A percentile compares a stretch with the other conserved stretches of the same genome.
Conservation (phyloP, 2,329 filamentous ascomycete genomes). For the Pseudopyrenochaeta lycopersici region DNA sequence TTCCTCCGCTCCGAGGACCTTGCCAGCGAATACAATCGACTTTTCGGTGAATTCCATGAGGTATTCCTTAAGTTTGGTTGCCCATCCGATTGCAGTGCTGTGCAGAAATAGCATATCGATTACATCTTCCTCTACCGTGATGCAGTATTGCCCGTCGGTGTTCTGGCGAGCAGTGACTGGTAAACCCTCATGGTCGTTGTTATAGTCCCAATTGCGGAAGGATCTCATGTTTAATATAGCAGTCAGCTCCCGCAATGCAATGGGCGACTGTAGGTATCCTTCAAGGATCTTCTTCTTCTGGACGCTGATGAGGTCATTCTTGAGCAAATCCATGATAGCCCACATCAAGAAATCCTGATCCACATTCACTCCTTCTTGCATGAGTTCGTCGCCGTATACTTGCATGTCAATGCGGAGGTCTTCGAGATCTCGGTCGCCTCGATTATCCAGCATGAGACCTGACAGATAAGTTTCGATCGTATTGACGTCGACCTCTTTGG, state of each 20-base stretch:
- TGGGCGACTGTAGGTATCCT: conserved; percentile 33
- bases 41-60: conserved; percentile 8
- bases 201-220: conserved; percentile 36
- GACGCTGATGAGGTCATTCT: conserved; percentile 58
- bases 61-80: conserved; percentile 25
- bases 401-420: conserved; percentile 20
- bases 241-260: conserved; percentile 32
- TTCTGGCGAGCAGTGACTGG: conserved; percentile 31
- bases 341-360: conserved; percentile 53
- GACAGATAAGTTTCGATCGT: conserved; percentile 31
- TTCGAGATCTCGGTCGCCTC: conserved; percentile 7
- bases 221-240: conserved; percentile 35
- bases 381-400: conserved; percentile 19
- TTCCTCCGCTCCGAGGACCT: conserved; percentile 9
- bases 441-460: conserved; percentile 16
- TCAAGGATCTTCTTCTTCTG: conserved; percentile 54
- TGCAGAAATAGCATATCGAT: conserved; percentile 40
- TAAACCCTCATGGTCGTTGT: conserved; percentile 27
- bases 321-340: conserved; percentile 60
- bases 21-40: conserved; percentile 6
- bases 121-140: conserved; percentile 36
- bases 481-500: conserved; percentile 23
- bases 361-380: conserved; percentile 43
- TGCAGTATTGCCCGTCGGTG: conserved; percentile 30
- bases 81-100: conserved; percentile 29